These are phyloP conservation scores for Schizophyllum commune DNA, from an alignment of 1,284 basidiomycete species.

Conservation along the genomic window DNA sequence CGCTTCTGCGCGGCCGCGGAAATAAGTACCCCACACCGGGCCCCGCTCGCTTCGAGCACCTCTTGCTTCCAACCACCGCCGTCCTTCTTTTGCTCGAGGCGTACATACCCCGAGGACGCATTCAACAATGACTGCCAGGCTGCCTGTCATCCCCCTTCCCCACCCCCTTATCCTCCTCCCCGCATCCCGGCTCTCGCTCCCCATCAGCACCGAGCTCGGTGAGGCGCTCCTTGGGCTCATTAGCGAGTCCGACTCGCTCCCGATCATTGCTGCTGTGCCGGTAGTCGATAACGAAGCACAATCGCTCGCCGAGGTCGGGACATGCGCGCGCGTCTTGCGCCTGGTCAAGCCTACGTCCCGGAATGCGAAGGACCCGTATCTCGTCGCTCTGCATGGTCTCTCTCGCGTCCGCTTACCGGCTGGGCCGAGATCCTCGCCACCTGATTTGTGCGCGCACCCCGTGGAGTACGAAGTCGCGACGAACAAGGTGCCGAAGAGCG, in stretches of 20 bases:
- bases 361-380: conserved; percentile 27
- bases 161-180: conserved; percentile 64
- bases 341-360: conserved; percentile 40
- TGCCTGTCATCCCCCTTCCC: conserved; percentile 55
- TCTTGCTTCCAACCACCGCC: background rate
- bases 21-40: background rate
- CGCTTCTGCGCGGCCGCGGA: background rate
- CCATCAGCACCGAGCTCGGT: conserved; percentile 47
- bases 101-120: too few species aligned
- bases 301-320: conserved; percentile 29
- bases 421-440: conserved; percentile 25
- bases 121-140: conserved; percentile 34
- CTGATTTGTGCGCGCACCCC: conserved; percentile 42
- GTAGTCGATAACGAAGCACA: conserved; percentile 19
- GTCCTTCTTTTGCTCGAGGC: background rate
- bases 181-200: conserved; percentile 53
- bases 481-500: conserved; percentile 26
- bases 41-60: background rate
- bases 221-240: conserved; percentile 53
- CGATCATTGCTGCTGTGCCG: conserved; percentile 60
- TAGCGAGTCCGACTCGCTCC: conserved; percentile 52
- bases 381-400: conserved; percentile 60
- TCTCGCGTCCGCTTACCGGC: conserved; percentile 41
- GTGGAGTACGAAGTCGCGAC: conserved; percentile 38
- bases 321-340: conserved; percentile 41